Percentiles rank a stretch among this genome's conserved stretches.
phyloP scores from a whole-genome alignment of 345 rosid species.

The Rhodamnia rubescens region DNA sequence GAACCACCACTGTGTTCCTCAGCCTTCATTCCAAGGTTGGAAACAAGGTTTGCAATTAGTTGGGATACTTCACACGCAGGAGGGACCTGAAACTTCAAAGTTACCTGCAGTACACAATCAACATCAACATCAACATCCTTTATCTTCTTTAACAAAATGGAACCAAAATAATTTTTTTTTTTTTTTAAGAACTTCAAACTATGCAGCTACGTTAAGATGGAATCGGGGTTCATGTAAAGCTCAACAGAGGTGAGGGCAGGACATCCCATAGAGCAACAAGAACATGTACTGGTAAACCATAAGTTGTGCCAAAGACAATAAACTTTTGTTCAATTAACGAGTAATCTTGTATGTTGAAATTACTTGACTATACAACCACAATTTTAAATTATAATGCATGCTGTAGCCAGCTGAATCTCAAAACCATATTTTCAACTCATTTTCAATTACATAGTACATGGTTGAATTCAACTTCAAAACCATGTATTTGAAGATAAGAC shows the following conservation, averaged over 20 bases:
- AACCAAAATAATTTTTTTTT: no score
- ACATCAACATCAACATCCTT: no score
- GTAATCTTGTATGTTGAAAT: background rate
- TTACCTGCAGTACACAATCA: slow-evolving; percentile 29
- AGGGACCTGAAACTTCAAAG: slow-evolving; percentile 77
- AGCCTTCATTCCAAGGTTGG: slow-evolving; percentile 61
- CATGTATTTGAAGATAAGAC: background rate
- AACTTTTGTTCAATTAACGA: background rate
- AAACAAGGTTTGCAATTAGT: slow-evolving; percentile 67
- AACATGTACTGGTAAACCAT: background rate
- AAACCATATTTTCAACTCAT: background rate
- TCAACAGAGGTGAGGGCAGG: background rate
- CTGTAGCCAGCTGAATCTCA: background rate
- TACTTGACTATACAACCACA: background rate
- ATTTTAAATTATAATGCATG: background rate
- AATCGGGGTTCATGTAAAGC: background rate
- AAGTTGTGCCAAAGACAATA: background rate
- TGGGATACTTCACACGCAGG: slow-evolving; percentile 61
- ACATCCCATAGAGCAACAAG: background rate
- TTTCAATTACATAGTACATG: background rate
- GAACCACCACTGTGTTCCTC: slow-evolving; percentile 69
- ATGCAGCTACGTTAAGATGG: background rate
- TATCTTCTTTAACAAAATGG: no score
- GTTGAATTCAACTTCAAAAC: background rate
- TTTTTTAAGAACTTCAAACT: background rate